Conservation (phyloP, 805 yeast species). For the Cyberlindnera amylophila region DNA sequence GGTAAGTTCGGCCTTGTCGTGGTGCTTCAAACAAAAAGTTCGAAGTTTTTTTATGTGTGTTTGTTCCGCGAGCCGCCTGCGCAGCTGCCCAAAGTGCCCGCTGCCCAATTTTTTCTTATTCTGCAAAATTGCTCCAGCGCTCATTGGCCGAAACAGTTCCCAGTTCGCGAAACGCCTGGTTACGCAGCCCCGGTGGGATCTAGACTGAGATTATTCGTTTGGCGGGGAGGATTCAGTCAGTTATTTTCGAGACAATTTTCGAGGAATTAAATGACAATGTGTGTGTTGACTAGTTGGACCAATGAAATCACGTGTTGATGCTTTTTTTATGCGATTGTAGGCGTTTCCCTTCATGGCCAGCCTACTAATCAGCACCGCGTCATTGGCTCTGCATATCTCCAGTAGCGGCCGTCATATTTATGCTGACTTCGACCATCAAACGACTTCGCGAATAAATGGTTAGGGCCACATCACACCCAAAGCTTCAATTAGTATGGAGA, state of each 20-base stretch:
- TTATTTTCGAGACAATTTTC: neutral
- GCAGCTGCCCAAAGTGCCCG: constrained; percentile 5
- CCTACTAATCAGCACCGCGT: constrained; percentile 11
- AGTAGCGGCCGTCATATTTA: neutral
- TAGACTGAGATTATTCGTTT: neutral
- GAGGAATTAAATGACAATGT: neutral
- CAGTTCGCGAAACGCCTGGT: constrained; percentile 6
- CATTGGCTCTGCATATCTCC: constrained; percentile 20
- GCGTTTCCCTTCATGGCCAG: neutral
- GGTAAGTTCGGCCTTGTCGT: constrained; percentile 1
- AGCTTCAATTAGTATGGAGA: too few species aligned
- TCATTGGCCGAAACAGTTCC: constrained; percentile 25
- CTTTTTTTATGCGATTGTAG: too few species aligned
- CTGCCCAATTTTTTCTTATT: constrained; percentile 13
- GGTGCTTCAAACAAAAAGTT: neutral
- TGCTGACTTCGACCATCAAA: constrained; percentile 2
- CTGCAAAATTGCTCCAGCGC: constrained; percentile 19
- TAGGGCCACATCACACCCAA: neutral
- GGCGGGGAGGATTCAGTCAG: neutral
- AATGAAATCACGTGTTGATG: too few species aligned
- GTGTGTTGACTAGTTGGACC: neutral
- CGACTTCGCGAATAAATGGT: constrained; percentile 1
- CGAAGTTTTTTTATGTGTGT: constrained; percentile 9
- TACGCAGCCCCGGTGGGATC: constrained; percentile 10
- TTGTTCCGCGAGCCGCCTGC: constrained; percentile 1